Base-by-base conservation (phyloP, 495 filamentous ascomycete species). In the Sordaria brevicollis region DNA sequence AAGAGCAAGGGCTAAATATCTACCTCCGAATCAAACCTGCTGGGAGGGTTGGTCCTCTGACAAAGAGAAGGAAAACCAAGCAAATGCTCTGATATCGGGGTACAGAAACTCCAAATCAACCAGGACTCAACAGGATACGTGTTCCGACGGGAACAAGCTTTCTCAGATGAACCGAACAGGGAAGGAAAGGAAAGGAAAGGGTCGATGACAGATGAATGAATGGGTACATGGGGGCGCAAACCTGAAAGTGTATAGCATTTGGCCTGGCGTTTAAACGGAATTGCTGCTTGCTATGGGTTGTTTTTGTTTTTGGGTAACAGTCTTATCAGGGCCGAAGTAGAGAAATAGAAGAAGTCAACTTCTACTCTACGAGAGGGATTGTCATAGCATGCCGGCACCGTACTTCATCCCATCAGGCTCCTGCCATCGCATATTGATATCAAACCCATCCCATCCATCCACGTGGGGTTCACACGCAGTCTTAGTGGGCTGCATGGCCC, bases 1-100 rank as follows among this genome's bases (percentile, higher is more conserved):
- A 85, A 85, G 83, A 84, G 81, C 82, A 85, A 79, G 79, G 82
- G 83, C 68, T 85, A 76, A 83, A 54, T 57, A 49, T 57, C 11
- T 39, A 5, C 5, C 25, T 57, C 25, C 25, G 43, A 57, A 57
- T 31, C 11, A 15, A 31, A 29, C 11, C 5, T 3, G 25, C 8
- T 15, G 25, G 2, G 25, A 29, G 49, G 13, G 1, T 7, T 25
- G 5, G 29, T 31, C 19, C 25, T 3, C 49, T 3, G 2, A 17
- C 25, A 57, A 13, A 17, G 31, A 15, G 9, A 11, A 15, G 43
- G 38, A 19, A 43, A 10, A 21, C 17, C 1, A 57, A 57, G 31
- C 13, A 1, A 6, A 17, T 15, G 11, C 5, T 17, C 25, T 57
- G 31, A 5, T 4, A 15, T 31, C 1, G 49, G 49, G 15, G 49